Evolutionary conservation across 2,329 filamentous ascomycete genomes (phyloP).

Genomic region (Aureobasidium uvarum): DNA sequence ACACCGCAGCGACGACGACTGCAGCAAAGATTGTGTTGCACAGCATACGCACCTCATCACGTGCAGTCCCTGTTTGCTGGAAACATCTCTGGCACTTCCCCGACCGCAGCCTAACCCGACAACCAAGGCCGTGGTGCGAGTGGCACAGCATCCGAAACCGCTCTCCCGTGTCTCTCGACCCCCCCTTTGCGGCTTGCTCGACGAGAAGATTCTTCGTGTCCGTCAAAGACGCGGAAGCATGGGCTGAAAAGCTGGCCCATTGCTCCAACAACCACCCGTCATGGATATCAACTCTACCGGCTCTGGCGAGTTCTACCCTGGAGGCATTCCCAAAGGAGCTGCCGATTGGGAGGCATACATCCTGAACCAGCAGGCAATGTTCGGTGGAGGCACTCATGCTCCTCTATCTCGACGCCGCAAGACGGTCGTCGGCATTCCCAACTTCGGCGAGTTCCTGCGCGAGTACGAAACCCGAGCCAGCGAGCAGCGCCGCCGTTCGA

Average conservation of each 20-base stretch:
- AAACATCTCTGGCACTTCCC: slow-evolving; percentile 11
- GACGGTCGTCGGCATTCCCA: slow-evolving; percentile 16
- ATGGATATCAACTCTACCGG: slow-evolving; percentile 9
- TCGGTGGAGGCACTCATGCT: background rate
- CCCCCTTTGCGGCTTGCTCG: slow-evolving; percentile 5
- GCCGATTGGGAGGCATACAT: slow-evolving; percentile 12
- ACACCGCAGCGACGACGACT: background rate
- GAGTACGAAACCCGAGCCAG: background rate
- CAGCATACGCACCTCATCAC: slow-evolving; percentile 15
- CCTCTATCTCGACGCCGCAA: background rate
- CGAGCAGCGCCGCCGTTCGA: background rate
- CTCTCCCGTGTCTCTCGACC: slow-evolving; percentile 13
- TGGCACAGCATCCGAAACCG: slow-evolving; percentile 21
- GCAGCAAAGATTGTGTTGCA: slow-evolving; percentile 3
- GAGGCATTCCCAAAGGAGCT: slow-evolving; percentile 12
- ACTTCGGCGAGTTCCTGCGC: slow-evolving; percentile 1
- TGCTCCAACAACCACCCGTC: background rate
- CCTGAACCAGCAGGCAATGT: slow-evolving; percentile 14
- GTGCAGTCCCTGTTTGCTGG: slow-evolving; percentile 23
- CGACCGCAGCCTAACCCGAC: slow-evolving; percentile 8
- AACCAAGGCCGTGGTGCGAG: background rate
- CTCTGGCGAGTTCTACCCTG: background rate
- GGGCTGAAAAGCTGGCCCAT: slow-evolving; percentile 19
- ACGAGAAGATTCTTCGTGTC: slow-evolving; percentile 15
- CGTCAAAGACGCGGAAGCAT: background rate